Evolutionary conservation across 257 asterid species (phyloP), one percentile per base, ranked within the genome.

Genomic region (Ocimum tenuiflorum): DNA sequence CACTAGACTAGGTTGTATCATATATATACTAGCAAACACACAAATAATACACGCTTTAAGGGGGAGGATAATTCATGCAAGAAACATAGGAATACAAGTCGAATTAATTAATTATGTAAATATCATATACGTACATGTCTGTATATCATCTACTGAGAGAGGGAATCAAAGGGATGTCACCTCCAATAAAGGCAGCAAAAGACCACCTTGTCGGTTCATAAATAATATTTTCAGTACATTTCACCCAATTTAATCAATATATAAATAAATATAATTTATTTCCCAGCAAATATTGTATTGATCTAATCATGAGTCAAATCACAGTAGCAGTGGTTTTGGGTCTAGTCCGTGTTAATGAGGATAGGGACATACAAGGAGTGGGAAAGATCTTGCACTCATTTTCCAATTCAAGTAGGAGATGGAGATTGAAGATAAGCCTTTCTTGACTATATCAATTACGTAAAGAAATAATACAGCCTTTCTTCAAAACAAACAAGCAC

Each of bases 381-480:
- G 27, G 79, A 69, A 4, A 31, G 63, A 73, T 39, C 5, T 33
- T 57, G 24, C 74, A 73, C 79, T 73, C 71, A 61, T 60, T 77
- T 78, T 65, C 82, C 70, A 65, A 65, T 46, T 78, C 7, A 52
- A 78, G 82, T 4, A 65, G 3, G 19, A 60, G 72, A 70, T 73
- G 77, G 67, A 23, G 56, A 78, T 69, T 53, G 57, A 60, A 74
- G 79, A 69, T 65, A 65, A 73, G 51, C 57, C 69, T 65, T n/a
- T 61, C 77, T 55, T 69, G 77, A 69, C 76, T 65, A 73, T 15
- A 69, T 77, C 79, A 70, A 70, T 78, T 73, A 55, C 75, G 82
- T 73, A 24, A 73, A 60, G 69, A 58, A 70, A 73, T 74, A 39
- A 73, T 73, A 56, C 29, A 65, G 17, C 43, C 73, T 73, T 70